These are phyloP conservation scores for Lachancea sp. DNA, from an alignment of 805 yeast genomes.

Conservation along the genomic window DNA sequence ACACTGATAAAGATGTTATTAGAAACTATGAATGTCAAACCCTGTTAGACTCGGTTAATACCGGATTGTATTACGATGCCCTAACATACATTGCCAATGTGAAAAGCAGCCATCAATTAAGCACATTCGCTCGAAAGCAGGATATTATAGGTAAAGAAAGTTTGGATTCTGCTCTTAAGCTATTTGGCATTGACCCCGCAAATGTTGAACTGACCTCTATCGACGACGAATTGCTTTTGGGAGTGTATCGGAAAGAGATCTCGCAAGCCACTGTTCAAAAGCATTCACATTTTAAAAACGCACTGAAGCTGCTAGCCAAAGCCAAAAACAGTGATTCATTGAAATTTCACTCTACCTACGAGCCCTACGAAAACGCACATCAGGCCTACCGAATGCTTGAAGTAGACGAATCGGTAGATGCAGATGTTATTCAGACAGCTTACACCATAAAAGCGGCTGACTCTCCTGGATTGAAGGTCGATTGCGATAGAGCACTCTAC, in stretches of 20 bases:
- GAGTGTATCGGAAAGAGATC: constrained; percentile 31
- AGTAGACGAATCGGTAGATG: constrained; percentile 47
- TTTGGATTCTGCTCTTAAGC: constrained; percentile 34
- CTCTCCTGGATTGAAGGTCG: constrained; percentile 36
- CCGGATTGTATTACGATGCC: constrained; percentile 54
- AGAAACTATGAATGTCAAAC: constrained; percentile 40
- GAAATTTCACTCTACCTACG: constrained; percentile 38
- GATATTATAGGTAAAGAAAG: constrained; percentile 50
- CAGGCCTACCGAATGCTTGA: constrained; percentile 51
- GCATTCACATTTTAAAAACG: constrained; percentile 33
- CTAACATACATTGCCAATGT: constrained; percentile 44
- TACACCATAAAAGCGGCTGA: constrained; percentile 61
- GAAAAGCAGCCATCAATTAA: constrained; percentile 42
- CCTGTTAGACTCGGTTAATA: constrained; percentile 38
- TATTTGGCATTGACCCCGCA: constrained; percentile 32
- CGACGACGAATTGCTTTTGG: constrained; percentile 28
- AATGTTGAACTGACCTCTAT: constrained; percentile 16
- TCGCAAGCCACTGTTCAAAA: constrained; percentile 9
- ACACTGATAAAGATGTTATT: constrained; percentile 43
- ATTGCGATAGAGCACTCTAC: constrained; percentile 47
- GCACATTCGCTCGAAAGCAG: constrained; percentile 43
- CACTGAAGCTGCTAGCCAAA: constrained; percentile 36
- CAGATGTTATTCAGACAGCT: constrained; percentile 71
- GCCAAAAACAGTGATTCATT: constrained; percentile 35
- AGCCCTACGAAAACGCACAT: constrained; percentile 37